Base-by-base conservation (phyloP, 805 yeast genomes). In the Starmerella apicola region DNA sequence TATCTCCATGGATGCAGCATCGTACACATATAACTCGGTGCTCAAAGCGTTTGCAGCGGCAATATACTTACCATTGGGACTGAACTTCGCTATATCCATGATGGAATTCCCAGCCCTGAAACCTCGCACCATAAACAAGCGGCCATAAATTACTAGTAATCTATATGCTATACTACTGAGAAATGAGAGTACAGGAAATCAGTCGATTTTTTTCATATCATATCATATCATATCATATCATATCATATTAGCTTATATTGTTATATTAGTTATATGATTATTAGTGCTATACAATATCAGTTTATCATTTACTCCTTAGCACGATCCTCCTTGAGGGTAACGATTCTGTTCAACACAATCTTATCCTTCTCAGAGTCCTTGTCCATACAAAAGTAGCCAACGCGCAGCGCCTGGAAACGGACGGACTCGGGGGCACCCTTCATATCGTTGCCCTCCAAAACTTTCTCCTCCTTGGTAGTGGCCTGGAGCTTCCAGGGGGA, bases 361-460 rank as follows among this genome's bases (percentile, higher is more conserved):
- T 65, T 68, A 22, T 72, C 78, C 16, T 64, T 68, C 8, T 68
- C 63, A 41, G 82, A 64, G 48, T 88, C 96, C 51, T 71, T 73
- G 59, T 91, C 98, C 59, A 84, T 60, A 56, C 95, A 78, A 73
- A 85, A 91, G 63, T 91, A 91, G 23, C 98, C 98, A 34, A 83
- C 88, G 65, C 98, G 76, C 62, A 91, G 72, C 23, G 95, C 98
- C 67, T 91, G 98, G 84, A 91, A 91, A 62, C 98, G 75, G 24
- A 82, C 84, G n/a, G 86, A 72, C 60, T 86, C 94, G 34, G 76
- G 73, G 3, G 74, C 71, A 17, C 70, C 62, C 47, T 68, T 63
- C 25, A 69, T 69, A 29, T 62, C 62, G 44, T 71, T 69, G 59
- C 91, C 96, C 51, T 71, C 68, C 49, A 85, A 79, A 55, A 70